Evolutionary conservation across 768 basidiomycete genomes (phyloP).

Genomic region (Amanita fuliginea): DNA sequence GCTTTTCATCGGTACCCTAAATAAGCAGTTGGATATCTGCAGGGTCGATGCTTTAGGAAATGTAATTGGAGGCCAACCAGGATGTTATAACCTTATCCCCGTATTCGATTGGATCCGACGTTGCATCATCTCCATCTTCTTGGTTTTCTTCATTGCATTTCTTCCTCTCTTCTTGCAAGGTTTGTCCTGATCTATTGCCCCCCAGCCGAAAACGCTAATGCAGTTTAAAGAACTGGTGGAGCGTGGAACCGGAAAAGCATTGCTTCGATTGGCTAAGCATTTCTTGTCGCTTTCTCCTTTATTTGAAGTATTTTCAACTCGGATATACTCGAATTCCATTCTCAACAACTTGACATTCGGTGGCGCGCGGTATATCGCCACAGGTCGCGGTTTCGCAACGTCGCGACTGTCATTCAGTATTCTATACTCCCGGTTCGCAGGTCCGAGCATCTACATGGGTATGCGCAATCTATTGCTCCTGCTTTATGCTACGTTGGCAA

Average conservation of each 20-base stretch:
- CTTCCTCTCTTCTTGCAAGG: slow-evolving; percentile 94
- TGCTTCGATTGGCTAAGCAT: slow-evolving; percentile 91
- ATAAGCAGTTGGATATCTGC: slow-evolving; percentile 88
- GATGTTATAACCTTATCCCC: slow-evolving; percentile 93
- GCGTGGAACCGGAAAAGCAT: slow-evolving; percentile 88
- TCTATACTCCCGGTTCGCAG: slow-evolving; percentile 96
- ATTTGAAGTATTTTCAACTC: slow-evolving; percentile 98
- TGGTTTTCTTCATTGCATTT: slow-evolving; percentile 98
- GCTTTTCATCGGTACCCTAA: slow-evolving; percentile 91
- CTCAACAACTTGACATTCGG: slow-evolving; percentile 95
- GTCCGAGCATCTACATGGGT: slow-evolving; percentile 98
- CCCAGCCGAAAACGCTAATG: not conserved
- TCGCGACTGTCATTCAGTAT: slow-evolving; percentile 94
- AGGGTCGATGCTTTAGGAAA: slow-evolving; percentile 72
- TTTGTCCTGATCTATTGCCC: slow-evolving; percentile 15
- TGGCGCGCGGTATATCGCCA: slow-evolving; percentile 98
- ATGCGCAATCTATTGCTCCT: slow-evolving; percentile 88
- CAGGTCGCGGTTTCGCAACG: slow-evolving; percentile 97
- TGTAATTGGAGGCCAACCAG: slow-evolving; percentile 73
- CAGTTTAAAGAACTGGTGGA: slow-evolving; percentile 73
- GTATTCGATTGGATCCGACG: slow-evolving; percentile 98
- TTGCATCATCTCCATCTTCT: slow-evolving; percentile 93
- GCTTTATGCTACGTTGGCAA: slow-evolving; percentile 81
- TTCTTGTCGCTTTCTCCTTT: slow-evolving; percentile 95
- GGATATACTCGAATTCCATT: slow-evolving; percentile 96